A percentile compares a stretch with the other conserved stretches of the same genome.
These are phyloP conservation scores for Leucaena leucocephala DNA, from an alignment of 306 rosid genomes.

Conservation along the genomic window DNA sequence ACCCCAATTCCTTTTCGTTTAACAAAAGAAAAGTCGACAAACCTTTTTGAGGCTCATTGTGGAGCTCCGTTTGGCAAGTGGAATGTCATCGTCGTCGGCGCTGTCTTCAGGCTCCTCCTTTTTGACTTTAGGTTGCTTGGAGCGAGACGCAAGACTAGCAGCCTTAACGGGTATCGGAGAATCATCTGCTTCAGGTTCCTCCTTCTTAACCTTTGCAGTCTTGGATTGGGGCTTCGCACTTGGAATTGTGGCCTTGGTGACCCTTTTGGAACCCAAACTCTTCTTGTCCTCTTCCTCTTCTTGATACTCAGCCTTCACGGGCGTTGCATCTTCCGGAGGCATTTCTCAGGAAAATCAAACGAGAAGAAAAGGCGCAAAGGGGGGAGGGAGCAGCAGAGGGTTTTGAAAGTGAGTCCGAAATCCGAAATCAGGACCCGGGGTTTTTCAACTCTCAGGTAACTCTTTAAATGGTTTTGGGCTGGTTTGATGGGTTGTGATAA, in stretches of 20 bases:
- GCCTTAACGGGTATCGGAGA: conserved; percentile 37
- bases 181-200: conserved; percentile 30
- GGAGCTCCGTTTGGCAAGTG: conserved; percentile 39
- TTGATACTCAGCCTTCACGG: conserved; percentile 38
- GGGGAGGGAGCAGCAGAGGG: not conserved
- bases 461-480: too few species aligned
- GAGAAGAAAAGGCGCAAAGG: not conserved
- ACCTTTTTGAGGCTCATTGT: conserved; percentile 52
- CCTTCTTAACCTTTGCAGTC: conserved; percentile 54
- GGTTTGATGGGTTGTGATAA: too few species aligned
- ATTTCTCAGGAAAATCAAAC: conserved; percentile 31
- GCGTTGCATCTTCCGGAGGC: conserved; percentile 62
- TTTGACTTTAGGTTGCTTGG: conserved; percentile 36
- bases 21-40: conserved; percentile 2
- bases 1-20: too few species aligned
- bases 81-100: conserved; percentile 37
- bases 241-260: conserved; percentile 39
- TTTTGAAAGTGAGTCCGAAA: not conserved
- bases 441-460: too few species aligned
- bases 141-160: conserved; percentile 34
- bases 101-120: conserved; percentile 43
- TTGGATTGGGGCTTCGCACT: conserved; percentile 44
- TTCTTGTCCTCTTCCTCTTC: conserved; percentile 41
- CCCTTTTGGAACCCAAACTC: conserved; percentile 37
- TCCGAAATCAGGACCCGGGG: too few species aligned